Percentiles rank a stretch among this genome's conserved stretches.
Conservation (phyloP, 164 flowering plant species). For the Vitis vinifera region ASM3070453v1 NC_081817.1:456501-457000, state of each 20-base stretch:
- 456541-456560: constrained; percentile 22
- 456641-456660: constrained; percentile 3
- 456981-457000: no score
- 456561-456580: background rate
- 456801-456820: constrained; percentile 7
- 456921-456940: constrained; percentile 13
- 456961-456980: no score
- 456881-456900: constrained; percentile 35
- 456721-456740: constrained; percentile 33
- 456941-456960: no score
- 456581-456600: background rate
- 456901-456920: constrained; percentile 18
- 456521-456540: constrained; percentile 6
- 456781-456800: constrained; percentile 9
- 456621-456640: constrained; percentile 40
- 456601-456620: constrained; percentile 2
- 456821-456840: constrained; percentile 24
- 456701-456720: constrained; percentile 29
- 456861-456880: constrained; percentile 34
- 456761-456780: background rate
- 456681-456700: constrained; percentile 32
- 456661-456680: constrained; percentile 25
- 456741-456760: constrained; percentile 15
- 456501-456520: constrained; percentile 15
- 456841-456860: constrained; percentile 16